Evolutionary conservation across 139 green algal species (phyloP), one percentile per base, ranked within the genome.

Genomic region (Ostreobium quekettii): DNA sequence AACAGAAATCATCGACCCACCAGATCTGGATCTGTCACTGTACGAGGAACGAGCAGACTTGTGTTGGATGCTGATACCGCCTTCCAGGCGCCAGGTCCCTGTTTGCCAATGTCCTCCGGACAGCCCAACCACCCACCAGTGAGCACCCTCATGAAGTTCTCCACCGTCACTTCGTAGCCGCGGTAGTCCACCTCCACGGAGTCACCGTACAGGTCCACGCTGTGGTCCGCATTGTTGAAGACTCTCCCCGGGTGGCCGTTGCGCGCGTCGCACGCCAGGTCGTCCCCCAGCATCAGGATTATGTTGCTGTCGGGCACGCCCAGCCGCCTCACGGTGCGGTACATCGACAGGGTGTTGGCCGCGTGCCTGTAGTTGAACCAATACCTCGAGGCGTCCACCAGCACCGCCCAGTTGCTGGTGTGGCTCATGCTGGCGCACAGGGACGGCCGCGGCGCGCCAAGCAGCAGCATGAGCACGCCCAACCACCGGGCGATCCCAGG

Each of bases 281-380:
- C 80, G 49, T 95, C 87, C n/a, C 87, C 84, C 2, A 96, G 69
- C 89, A 98, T 97, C 11, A 98, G 71, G 15, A 98, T 84, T 71
- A 98, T 97, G 71, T 89, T 82, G 72, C 74, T 83, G 68, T 98
- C 93, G 24, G 93, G 91, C 5, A 98, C 90, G 28, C 93, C 93
- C 48, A 97, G 71, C 24, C 86, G 80, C 67, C 83, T 88, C 8
- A 95, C 70, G 0, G 81, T 87, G 15, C 80, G 74, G 73, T 95
- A 95, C 6, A 95, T 72, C 4, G 78, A 83, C 26, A 95, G 71
- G 0, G 83, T 80, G 72, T 96, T 95, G 4, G 82, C 71, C 8
- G 80, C 79, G 80, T 96, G 89, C 0, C 89, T 74, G 81, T 95
- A 96, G 71, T 95, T 95, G 35, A 90, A 79, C 87, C 89, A 96